Base-by-base conservation (phyloP, 441 rosid genomes). In the Populus hybrid region DNA sequence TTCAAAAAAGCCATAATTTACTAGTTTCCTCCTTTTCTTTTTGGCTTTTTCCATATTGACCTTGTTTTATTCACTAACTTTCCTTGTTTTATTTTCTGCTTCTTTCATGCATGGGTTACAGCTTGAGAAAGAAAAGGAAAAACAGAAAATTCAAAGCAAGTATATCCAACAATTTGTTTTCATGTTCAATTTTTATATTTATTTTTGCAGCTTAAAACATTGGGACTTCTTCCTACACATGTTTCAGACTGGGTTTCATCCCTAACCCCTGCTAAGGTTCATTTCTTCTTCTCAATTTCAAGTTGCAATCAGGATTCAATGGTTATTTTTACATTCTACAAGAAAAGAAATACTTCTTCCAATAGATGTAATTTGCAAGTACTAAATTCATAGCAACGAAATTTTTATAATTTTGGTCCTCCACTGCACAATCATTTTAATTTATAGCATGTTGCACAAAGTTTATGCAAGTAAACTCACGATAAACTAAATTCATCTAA, bases 201-300 rank as follows among this genome's bases (percentile, higher is more conserved):
- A 34, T 69, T 78, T 86, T 82, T 69, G 82, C 91, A 97, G 99
- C 96, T 97, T 61, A 97, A 97, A 85, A 87, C 98, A 3, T 77
- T 97, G 91, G 98, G 99, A 42, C 96, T 97, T 83, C 98, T 96
- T 82, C 99, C 99, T 64, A 96, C 98, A 8, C 97, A 93, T 81
- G 95, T 97, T 79, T 96, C 98, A 5, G 99, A 96, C 69, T 96
- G 99, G 99, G 99, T 96, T 72, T 96, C 98, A 69, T 93, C 98
- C 70, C 88, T 96, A 78, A 83, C 99, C 35, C 98, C 99, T 50
- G 94, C 99, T 69, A 98, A 89, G 98, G 98, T 96, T 81, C 42
- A 18, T 76, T 75, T 73, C 71, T 34, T 38, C 74, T 76, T 73
- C n/a, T 53, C 16, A 12, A 57, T 21, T 67, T 69, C 42, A 28